These are phyloP conservation scores for Mentha longifolia DNA, from an alignment of 257 asterid genomes.

Conservation along the genomic window DNA sequence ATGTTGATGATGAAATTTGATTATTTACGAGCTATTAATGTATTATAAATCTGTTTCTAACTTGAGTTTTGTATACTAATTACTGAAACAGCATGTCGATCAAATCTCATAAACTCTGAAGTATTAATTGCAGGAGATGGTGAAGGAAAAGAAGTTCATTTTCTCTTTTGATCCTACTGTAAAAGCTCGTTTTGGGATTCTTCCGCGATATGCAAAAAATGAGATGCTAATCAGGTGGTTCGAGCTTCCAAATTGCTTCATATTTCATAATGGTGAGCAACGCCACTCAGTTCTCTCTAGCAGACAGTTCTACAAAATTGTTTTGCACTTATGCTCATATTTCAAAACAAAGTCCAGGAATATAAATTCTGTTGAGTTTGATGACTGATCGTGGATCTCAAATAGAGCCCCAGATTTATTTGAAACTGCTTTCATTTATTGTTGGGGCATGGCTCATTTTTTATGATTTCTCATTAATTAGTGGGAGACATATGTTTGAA, in stretches of 20 bases:
- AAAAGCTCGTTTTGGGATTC: constrained; percentile 93
- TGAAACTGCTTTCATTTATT: constrained; percentile 10
- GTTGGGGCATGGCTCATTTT: constrained; percentile 1
- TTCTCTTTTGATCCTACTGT: constrained; percentile 78
- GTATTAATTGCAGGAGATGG: constrained; percentile 80
- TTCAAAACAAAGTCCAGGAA: background rate
- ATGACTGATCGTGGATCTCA: constrained; percentile 11
- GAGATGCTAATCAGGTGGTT: constrained; percentile 89
- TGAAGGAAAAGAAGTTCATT: constrained; percentile 69
- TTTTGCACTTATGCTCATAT: background rate
- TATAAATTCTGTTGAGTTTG: background rate
- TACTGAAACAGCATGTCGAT: constrained; percentile 10
- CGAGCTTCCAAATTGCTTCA: constrained; percentile 98
- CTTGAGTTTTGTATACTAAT: background rate
- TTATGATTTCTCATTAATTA: background rate
- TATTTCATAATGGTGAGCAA: constrained; percentile 90
- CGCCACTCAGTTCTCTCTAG: constrained; percentile 16
- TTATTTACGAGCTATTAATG: background rate
- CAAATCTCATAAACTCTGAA: constrained; percentile 23
- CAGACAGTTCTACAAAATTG: background rate
- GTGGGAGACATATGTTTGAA: background rate
- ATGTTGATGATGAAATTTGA: background rate
- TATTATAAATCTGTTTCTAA: background rate
- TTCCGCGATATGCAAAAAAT: constrained; percentile 86
- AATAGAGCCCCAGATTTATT: constrained; percentile 14